Evolutionary conservation across 2,329 filamentous ascomycete species (phyloP).

Genomic region (Raffaelea ambrosiae): DNA sequence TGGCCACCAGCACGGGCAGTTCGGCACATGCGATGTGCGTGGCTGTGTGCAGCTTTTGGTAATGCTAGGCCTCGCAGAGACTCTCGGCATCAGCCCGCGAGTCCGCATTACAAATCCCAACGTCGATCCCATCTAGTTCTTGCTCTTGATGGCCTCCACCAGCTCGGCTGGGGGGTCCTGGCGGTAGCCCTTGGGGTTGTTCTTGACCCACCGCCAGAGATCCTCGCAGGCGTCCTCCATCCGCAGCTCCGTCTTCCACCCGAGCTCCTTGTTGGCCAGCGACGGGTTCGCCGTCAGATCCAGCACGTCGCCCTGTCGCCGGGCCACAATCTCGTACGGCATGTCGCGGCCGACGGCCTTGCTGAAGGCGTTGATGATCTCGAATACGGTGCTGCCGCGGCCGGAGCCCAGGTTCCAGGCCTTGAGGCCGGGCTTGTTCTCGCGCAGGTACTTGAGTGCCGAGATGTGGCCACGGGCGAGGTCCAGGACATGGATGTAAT

Average conservation of each 20-base stretch:
- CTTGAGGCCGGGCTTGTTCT: conserved; percentile 77
- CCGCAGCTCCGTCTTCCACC: conserved; percentile 84
- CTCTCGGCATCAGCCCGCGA: no score
- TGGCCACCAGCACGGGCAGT: no score
- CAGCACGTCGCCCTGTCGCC: conserved; percentile 82
- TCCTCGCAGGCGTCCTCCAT: conserved; percentile 91
- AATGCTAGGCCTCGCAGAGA: no score
- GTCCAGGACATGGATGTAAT: conserved; percentile 96
- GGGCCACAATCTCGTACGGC: conserved; percentile 74
- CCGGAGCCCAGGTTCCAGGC: conserved; percentile 97
- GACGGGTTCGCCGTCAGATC: conserved; percentile 89
- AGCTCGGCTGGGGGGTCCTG: conserved; percentile 83
- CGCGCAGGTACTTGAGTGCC: conserved; percentile 82
- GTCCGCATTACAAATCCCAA: no score
- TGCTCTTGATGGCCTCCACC: conserved; percentile 50
- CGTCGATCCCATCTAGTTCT: conserved; percentile 2
- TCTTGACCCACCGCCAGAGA: conserved; percentile 93
- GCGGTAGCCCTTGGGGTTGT: conserved; percentile 91
- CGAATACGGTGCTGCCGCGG: conserved; percentile 88
- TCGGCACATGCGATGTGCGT: no score
- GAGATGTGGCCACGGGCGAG: conserved; percentile 78
- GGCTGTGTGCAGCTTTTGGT: no score
- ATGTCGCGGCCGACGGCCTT: conserved; percentile 77
- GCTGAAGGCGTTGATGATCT: conserved; percentile 95
- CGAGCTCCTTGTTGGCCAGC: conserved; percentile 78